Percentiles rank a stretch among this genome's conserved stretches.
These are phyloP conservation scores for Chloroidium sp. DNA, from an alignment of 163 green algal species.

Conservation along the genomic window DNA sequence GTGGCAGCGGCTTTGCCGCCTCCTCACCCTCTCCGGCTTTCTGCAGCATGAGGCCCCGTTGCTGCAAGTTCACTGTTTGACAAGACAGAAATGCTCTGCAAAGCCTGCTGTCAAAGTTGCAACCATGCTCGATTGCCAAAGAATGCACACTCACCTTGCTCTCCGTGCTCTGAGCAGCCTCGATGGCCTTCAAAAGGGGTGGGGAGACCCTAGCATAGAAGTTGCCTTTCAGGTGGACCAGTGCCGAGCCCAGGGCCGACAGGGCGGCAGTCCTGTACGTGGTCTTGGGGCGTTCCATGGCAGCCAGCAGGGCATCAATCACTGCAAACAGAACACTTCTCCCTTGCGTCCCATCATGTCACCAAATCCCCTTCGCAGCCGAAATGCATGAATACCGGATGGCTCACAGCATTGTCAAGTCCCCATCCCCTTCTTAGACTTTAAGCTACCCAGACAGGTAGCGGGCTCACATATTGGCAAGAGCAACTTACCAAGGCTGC, in stretches of 20 bases:
- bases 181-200: conserved; percentile 5
- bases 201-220: conserved; percentile 6
- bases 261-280: conserved; percentile 30
- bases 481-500: too few relatives aligned
- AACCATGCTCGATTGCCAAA: too few relatives aligned
- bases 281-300: conserved; percentile 28
- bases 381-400: too few relatives aligned
- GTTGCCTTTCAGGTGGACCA: conserved; percentile 24
- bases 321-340: not conserved
- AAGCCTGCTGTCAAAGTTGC: too few relatives aligned
- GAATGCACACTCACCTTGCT: too few relatives aligned
- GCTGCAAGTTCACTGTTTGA: not conserved
- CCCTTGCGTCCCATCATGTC: too few relatives aligned
- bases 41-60: not conserved
- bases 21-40: conserved; percentile 13
- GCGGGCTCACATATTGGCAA: not conserved
- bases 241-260: conserved; percentile 24
- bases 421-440: not conserved
- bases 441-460: not conserved
- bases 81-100: too few relatives aligned
- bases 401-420: too few relatives aligned
- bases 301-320: conserved; percentile 31
- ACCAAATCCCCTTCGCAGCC: too few relatives aligned
- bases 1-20: conserved; percentile 15
- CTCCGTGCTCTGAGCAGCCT: not conserved